Percentiles rank a stretch among this genome's conserved stretches.
Evolutionary conservation across 2,329 filamentous ascomycete species (phyloP).

Genomic region (Harringtonia aguacate): DNA sequence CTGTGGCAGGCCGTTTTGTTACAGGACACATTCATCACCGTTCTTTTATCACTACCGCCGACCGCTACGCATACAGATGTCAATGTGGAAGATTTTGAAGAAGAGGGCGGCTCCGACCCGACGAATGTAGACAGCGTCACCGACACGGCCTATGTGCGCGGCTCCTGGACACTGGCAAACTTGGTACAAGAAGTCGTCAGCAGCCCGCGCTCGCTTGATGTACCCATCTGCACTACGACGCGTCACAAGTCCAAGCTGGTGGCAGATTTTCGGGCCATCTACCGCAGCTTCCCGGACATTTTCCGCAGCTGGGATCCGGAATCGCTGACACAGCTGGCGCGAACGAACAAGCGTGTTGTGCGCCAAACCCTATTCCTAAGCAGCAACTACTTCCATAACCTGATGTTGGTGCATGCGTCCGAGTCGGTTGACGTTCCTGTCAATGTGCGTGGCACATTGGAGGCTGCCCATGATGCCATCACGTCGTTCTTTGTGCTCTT

Average conservation of each 20-base stretch:
- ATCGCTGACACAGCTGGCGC: slow-evolving; percentile 45
- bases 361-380: slow-evolving; percentile 68
- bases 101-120: slow-evolving; percentile 29
- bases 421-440: slow-evolving; percentile 53
- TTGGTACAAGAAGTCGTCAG: slow-evolving; percentile 69
- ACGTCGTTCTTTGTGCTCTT: slow-evolving; percentile 65
- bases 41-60: slow-evolving; percentile 66
- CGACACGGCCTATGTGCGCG: slow-evolving; percentile 61
- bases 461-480: slow-evolving; percentile 67
- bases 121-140: slow-evolving; percentile 51
- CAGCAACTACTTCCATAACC: slow-evolving; percentile 75
- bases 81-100: slow-evolving; percentile 63
- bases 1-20: slow-evolving; percentile 74
- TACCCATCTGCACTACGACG: slow-evolving; percentile 59
- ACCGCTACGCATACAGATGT: slow-evolving; percentile 73
- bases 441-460: slow-evolving; percentile 59
- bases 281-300: slow-evolving; percentile 59
- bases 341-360: slow-evolving; percentile 53
- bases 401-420: slow-evolving; percentile 68
- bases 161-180: slow-evolving; percentile 70
- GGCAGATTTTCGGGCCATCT: slow-evolving; percentile 58
- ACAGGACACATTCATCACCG: slow-evolving; percentile 73
- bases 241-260: slow-evolving; percentile 61
- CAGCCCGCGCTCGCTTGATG: slow-evolving; percentile 60
- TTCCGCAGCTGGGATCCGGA: slow-evolving; percentile 59